A percentile compares a stretch with the other conserved stretches of the same genome.
These are phyloP conservation scores for Suhomyces pyralidae DNA, from an alignment of 805 yeast species.

Conservation along the genomic window DNA sequence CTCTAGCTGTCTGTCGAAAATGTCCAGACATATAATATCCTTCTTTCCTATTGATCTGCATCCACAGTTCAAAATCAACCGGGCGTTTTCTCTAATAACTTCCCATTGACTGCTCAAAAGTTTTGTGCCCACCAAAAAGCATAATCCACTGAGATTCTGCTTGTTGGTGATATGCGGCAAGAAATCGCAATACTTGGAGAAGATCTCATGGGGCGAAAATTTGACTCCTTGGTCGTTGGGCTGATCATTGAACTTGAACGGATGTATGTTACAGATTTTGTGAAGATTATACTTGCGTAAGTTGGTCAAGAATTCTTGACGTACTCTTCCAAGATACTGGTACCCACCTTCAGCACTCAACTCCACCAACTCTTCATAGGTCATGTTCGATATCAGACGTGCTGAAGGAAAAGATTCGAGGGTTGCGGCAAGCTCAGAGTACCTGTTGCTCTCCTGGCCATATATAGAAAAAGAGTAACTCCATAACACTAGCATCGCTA, in stretches of 20 bases:
- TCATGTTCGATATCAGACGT: not conserved
- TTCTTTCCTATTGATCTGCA: constrained; percentile 38
- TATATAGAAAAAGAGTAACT: constrained; percentile 32
- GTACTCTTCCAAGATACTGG: constrained; percentile 32
- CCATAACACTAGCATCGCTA: constrained; percentile 41
- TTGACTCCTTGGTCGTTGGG: constrained; percentile 1
- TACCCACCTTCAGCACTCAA: constrained; percentile 37
- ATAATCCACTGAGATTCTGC: constrained; percentile 41
- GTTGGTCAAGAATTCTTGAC: constrained; percentile 31
- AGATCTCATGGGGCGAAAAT: constrained; percentile 25
- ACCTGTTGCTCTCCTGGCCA: constrained; percentile 30
- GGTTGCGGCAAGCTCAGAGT: constrained; percentile 12
- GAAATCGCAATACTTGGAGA: constrained; percentile 32
- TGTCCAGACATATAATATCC: constrained; percentile 30
- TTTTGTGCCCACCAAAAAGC: constrained; percentile 38
- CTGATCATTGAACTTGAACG: constrained; percentile 14
- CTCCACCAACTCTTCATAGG: constrained; percentile 24
- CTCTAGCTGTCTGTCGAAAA: constrained; percentile 25
- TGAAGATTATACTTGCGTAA: constrained; percentile 24
- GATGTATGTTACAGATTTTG: constrained; percentile 19
- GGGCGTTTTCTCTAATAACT: constrained; percentile 40
- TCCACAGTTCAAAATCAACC: constrained; percentile 41
- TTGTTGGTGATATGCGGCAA: constrained; percentile 31
- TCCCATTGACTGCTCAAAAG: constrained; percentile 42
- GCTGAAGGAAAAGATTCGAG: constrained; percentile 3